Evolutionary conservation across 345 rosid genomes (phyloP), one percentile per base, ranked within the genome.

Genomic region (Clarkia xantiana): DNA sequence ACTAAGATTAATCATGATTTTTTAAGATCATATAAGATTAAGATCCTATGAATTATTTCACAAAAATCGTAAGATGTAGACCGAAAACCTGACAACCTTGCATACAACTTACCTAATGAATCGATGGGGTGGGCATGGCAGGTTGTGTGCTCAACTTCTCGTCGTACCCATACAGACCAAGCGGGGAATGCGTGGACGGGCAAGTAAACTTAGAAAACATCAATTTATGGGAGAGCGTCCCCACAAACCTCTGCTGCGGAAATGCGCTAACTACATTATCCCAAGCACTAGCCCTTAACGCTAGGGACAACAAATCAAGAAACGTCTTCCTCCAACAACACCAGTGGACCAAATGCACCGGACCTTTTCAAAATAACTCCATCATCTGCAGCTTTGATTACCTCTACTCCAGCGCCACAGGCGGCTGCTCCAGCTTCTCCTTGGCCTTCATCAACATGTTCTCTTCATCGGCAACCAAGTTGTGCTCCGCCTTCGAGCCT

Each of bases 181-280:
- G 51, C 2, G 84, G 80, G 0, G 64, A 67, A 14, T 77, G 84
- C 67, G 3, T 67, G 13, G 54, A 54, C 3, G 10, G n/a, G 10
- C 51, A 63, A 11, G n/a, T n/a, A n/a, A n/a, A n/a, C n/a, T n/a
- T n/a, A n/a, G 56, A 51, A 55, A 62, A 63, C 44, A 41, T 64
- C 20, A 50, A 8, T 16, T 52, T 42, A 18, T 75, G 72, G 79
- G 65, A 45, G 18, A 48, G 49, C 56, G 40, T 67, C 25, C 18
- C 59, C 38, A 70, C 84, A 11, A 67, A 64, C 4, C 54, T 68
- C 17, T 77, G 84, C 56, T 80, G 88, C 40, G 34, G 55, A 56
- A 56, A 75, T 34, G 81, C 77, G 17, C 75, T 77, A 40, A 48
- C 58, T 16, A 55, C 43, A 55, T 54, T 81, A 14, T 57, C 77